Base-by-base conservation (phyloP, 2,329 filamentous ascomycete species). In the Pseudopithomyces chartarum region DNA sequence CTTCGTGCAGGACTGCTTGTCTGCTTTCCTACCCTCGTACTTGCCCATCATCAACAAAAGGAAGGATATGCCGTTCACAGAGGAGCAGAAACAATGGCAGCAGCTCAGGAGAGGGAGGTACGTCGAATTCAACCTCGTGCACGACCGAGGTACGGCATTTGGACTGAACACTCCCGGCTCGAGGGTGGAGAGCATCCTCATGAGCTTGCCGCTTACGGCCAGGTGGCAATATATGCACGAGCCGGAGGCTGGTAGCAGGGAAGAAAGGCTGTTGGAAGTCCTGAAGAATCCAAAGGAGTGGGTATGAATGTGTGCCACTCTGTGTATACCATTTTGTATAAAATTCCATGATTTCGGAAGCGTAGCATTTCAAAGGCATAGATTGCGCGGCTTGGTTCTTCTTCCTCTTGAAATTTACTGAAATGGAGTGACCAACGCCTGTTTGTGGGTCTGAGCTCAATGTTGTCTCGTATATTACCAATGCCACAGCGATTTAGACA, bases 51-150 rank as follows among this genome's bases (percentile, higher is more conserved):
- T 99, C 57, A 85, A 92, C 72, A 88, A 84, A 74, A 83, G 95
- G 65, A 98, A 96, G 81, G 90, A 97, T 68, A 92, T 97, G 92
- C 87, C 91, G 0, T 99, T 87, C 69, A 93, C 87, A 0, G 88
- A 90, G 46, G 83, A 88, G 65, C 90, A 97, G 79, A 97, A 97
- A 81, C 87, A 91, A 63, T 99, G 95, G 95, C 95, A 99, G 80
- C 95, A 98, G 80, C 83, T 99, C 60, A 85, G 95, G 48, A 83
- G 95, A 63, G 95, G 95, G n/a, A 85, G 92, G 69, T 99, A 99
- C 74, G 95, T 99, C 61, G 95, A 99, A 79, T 99, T 99, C 78
- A 99, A 99, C 78, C 84, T 99, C 36, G 92, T 99, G 54, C 93
- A 99, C 78, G 95, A 99, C 79, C 87, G 95, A 23, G 95, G 95